Evolutionary conservation across 2,329 filamentous ascomycete genomes (phyloP), one percentile per base, ranked within the genome.

Genomic region (Dothidotthia symphoricarpi): DNA sequence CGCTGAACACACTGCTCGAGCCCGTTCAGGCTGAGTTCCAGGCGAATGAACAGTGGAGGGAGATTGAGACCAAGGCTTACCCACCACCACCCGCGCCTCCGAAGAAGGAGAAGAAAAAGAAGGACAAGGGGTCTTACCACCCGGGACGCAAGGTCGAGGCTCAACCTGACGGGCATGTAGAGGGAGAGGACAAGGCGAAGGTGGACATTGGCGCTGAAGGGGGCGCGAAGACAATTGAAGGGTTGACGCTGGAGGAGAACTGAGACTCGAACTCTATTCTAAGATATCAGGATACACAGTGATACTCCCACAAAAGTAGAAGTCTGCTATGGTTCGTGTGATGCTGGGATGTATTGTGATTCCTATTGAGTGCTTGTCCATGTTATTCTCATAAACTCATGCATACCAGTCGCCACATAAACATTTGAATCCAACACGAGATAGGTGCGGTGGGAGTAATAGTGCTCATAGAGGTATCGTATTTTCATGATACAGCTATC

Each of bases 21-120:
- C 88, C 91, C 1, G 91, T 98, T 43, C 82, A 84, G 50, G 76
- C 74, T 3, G 83, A 83, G 5, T 97, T 81, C 70, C 71, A 85
- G 47, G 77, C 75, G 0, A 84, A 79, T 0, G 59, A 76, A 19
- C 88, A 90, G 59, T 97, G 89, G 89, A 85, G 95, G 69, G 80
- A 82, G 40, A 77, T 88, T 36, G 78, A 83, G 34, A 64, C 78
- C 35, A 83, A 85, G 63, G 93, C 90, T 19, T 98, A 97, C 76
- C 93, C 93, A 13, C 80, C 74, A 80, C 72, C 72, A 6, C 74
- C 77, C 0, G 73, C 74, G 16, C 67, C 71, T 3, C 77, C 80
- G 51, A 76, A 78, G 63, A 83, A 88, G 72, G 86, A 88, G 69
- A 81, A 77, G 59, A 73, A 76, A 49, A 81, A 81, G 57, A 93